Evolutionary conservation across 2,329 filamentous ascomycete species (phyloP).

Genomic region (Venturia pyrina): DNA sequence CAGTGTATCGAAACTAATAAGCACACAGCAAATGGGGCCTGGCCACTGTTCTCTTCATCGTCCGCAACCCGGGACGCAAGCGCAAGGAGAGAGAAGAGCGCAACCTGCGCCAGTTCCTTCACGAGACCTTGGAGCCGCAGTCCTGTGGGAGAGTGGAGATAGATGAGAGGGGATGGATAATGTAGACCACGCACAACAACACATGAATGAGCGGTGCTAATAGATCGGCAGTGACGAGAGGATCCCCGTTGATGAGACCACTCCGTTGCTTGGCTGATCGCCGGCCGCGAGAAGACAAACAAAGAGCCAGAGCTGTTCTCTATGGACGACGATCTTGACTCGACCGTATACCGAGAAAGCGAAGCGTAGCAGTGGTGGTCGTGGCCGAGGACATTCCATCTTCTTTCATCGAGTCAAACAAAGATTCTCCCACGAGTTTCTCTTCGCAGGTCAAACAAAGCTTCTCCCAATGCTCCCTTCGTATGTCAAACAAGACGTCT

Average conservation of each 20-base stretch:
- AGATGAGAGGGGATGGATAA: not conserved
- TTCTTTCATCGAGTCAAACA: not conserved
- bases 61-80: not conserved
- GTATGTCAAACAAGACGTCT: not conserved
- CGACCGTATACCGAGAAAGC: slow-evolving; percentile 15
- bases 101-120: not conserved
- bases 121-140: not conserved
- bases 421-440: too few species aligned
- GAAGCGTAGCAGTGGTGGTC: slow-evolving; percentile 26
- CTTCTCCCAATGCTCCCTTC: slow-evolving; percentile 17
- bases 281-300: slow-evolving; percentile 29
- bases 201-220: not conserved
- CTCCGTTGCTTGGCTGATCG: slow-evolving; percentile 10
- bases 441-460: slow-evolving; percentile 14
- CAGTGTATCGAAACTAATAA: not conserved
- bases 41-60: not conserved
- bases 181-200: not conserved
- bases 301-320: slow-evolving; percentile 33
- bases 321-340: slow-evolving; percentile 26
- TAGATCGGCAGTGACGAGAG: not conserved
- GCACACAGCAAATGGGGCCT: not conserved
- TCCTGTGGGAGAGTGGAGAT: not conserved
- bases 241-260: not conserved
- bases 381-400: slow-evolving; percentile 21
- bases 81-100: not conserved